These are phyloP conservation scores for Suaeda aralocaspica DNA, from an alignment of 148 eudicot species.

Conservation along the genomic window DNA sequence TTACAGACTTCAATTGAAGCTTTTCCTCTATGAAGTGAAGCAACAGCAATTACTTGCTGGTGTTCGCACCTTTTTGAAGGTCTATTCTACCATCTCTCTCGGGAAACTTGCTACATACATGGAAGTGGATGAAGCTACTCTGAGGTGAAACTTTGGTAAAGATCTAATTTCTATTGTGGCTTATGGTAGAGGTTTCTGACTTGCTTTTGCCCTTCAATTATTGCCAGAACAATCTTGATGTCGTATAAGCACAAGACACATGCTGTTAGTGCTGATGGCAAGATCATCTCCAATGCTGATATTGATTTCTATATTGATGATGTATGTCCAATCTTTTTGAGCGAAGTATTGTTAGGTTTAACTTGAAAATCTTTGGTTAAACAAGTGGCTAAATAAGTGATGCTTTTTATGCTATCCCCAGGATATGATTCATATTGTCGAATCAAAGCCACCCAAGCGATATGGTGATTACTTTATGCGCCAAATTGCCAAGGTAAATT, in stretches of 20 bases:
- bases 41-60: slow-evolving; percentile 84
- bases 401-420: slow-evolving; percentile 30
- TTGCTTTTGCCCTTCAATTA: not conserved
- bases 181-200: not conserved
- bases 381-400: not conserved
- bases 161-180: not conserved
- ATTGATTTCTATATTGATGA: slow-evolving; percentile 83
- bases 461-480: slow-evolving; percentile 91
- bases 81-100: slow-evolving; percentile 82
- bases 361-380: too few species aligned
- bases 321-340: slow-evolving; percentile 41
- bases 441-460: slow-evolving; percentile 66
- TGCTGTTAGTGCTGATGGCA: slow-evolving; percentile 70
- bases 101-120: slow-evolving; percentile 76
- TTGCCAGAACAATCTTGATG: slow-evolving; percentile 85
- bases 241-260: slow-evolving; percentile 97
- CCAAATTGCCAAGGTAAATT: slow-evolving; percentile 76
- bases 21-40: slow-evolving; percentile 93
- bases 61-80: slow-evolving; percentile 83
- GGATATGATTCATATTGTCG: slow-evolving; percentile 73
- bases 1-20: slow-evolving; percentile 92
- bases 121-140: slow-evolving; percentile 88
- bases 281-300: slow-evolving; percentile 80
- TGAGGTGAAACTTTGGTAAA: slow-evolving; percentile 51
- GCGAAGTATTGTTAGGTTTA: too few species aligned